phyloP scores from a whole-genome alignment of 2,329 filamentous ascomycete genomes.

The Trichoderma endophyticum region DNA sequence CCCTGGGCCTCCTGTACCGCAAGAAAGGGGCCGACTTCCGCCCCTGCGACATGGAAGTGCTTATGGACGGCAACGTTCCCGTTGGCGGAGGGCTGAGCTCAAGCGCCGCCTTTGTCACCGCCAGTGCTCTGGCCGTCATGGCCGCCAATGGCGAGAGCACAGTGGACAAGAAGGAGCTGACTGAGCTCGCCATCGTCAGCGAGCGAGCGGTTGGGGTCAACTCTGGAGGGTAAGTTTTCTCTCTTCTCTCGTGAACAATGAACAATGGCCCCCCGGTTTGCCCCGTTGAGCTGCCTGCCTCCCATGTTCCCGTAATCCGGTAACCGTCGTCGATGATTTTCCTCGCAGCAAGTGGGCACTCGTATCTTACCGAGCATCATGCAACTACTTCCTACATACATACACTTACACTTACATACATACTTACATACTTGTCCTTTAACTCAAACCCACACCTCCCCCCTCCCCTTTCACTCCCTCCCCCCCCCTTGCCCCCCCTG shows the following conservation, averaged over 20 bases:
- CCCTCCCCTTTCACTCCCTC: not conserved
- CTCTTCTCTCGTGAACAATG: not conserved
- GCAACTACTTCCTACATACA: not conserved
- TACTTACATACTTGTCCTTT: not conserved
- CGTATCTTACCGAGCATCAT: not conserved
- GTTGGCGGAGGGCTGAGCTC: slow-evolving; percentile 89
- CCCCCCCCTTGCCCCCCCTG: not conserved
- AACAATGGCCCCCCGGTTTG: not conserved
- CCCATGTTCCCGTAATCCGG: not conserved
- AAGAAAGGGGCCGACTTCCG: slow-evolving; percentile 60
- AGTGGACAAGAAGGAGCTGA: slow-evolving; percentile 87
- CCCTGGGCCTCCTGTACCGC: slow-evolving; percentile 71
- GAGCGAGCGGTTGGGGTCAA: slow-evolving; percentile 95
- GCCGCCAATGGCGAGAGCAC: slow-evolving; percentile 73
- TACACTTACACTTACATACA: not conserved
- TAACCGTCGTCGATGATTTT: not conserved
- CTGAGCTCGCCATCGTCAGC: slow-evolving; percentile 90
- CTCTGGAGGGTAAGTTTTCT: slow-evolving; percentile 69
- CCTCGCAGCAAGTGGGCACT: slow-evolving; percentile 16
- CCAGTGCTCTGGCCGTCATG: slow-evolving; percentile 84
- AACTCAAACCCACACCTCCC: not conserved
- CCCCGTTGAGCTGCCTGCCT: not conserved
- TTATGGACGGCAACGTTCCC: slow-evolving; percentile 89
- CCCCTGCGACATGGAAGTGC: slow-evolving; percentile 74
- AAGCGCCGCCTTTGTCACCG: slow-evolving; percentile 89